Evolutionary conservation across 257 asterid species (phyloP), one percentile per base, ranked within the genome.

Genomic region (Cinchona pubescens): DNA sequence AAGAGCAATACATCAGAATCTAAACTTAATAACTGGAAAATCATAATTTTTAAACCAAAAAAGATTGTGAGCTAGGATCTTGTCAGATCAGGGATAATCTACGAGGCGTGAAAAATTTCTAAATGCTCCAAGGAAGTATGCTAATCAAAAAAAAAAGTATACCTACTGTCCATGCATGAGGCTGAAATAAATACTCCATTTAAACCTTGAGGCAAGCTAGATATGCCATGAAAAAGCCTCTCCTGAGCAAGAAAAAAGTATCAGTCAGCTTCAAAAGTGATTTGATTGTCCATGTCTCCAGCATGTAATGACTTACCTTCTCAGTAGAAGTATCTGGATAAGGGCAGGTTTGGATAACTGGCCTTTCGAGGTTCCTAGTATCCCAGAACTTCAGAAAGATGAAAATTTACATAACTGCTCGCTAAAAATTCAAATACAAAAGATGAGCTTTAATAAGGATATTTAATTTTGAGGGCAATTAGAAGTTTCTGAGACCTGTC

Each of bases 101-200:
- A 69, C 3, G 48, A 69, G 61, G 45, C 2, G 4, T 27, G 21
- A 23, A 43, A 63, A 63, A 30, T 48, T 18, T 35, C 15, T 25
- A 49, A 9, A 15, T 10, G 12, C 25, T 12, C 34, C 34, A 56
- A 46, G 30, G 16, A 67, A 51, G 42, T 27, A 25, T 14, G 42
- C 49, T 38, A 64, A 61, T 27, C 16, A 76, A 23, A 32, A 29
- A 69, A 71, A 55, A 66, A 43, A 71, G 37, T 65, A 77, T 80
- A 92, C 98, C 96, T 91, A 85, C 88, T 94, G 81, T 95, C 98
- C 96, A 90, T 95, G 90, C 98, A 90, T 12, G 99, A 90, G 76
- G 98, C 96, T 2, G 97, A 80, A 74, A 95, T 76, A 83, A 78
- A 92, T 14, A 89, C 90, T 82, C 98, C 98, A 75, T 87, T 91